Evolutionary conservation across 768 basidiomycete species (phyloP).

Genomic region (Lepiota brunneoincarnata): DNA sequence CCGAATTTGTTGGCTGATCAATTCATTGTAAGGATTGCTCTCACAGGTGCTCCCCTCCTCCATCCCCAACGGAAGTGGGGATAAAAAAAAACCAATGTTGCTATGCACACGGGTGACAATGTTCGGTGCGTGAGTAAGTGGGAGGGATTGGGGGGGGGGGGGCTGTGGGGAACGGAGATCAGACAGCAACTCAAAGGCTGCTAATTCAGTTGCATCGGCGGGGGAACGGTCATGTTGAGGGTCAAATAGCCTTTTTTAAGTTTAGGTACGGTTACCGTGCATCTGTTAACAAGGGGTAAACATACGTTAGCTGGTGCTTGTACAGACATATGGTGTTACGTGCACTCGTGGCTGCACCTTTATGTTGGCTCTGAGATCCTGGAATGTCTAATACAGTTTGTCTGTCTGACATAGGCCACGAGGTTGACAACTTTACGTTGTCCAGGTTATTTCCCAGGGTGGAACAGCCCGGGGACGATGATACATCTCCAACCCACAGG

Average conservation of each 20-base stretch:
- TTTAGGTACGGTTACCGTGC: conserved; percentile 6
- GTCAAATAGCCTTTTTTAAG: conserved; percentile 14
- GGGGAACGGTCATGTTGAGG: background rate
- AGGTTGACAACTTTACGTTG: conserved; percentile 4
- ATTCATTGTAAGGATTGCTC: background rate
- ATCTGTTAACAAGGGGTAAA: background rate
- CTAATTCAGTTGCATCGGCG: conserved; percentile 4
- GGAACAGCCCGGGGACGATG: background rate
- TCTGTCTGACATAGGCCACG: conserved; percentile 5
- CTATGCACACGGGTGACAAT: conserved; percentile 2
- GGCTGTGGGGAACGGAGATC: background rate
- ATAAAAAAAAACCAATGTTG: background rate
- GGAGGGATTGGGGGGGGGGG: too few relatives aligned
- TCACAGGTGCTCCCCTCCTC: too few relatives aligned
- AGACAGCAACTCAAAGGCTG: background rate
- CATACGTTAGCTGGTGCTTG: background rate
- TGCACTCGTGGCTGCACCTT: conserved; percentile 2
- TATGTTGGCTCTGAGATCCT: background rate
- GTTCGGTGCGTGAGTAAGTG: too few relatives aligned
- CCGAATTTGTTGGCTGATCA: conserved; percentile 5
- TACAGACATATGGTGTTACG: background rate
- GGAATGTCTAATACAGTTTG: background rate
- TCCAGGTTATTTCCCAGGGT: background rate
- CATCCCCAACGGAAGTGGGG: too few relatives aligned
- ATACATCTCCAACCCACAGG: too few relatives aligned